Evolutionary conservation across 2,329 filamentous ascomycete species (phyloP).

Genomic region (Fusarium poae): DNA sequence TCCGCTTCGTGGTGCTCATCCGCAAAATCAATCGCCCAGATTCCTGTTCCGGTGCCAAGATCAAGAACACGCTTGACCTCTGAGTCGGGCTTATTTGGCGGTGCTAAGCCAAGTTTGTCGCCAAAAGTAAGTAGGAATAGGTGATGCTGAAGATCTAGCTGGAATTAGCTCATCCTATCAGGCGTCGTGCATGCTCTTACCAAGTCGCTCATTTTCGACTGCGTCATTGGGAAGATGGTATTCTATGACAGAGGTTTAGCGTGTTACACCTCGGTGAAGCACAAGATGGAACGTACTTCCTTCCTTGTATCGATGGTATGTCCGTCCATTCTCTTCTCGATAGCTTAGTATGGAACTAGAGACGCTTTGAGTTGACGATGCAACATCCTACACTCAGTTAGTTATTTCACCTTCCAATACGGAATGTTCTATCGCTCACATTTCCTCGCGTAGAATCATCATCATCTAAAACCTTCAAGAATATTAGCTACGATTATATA

Average conservation of each 20-base stretch:
- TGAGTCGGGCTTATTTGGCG: neutral
- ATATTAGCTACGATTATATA: fast-evolving
- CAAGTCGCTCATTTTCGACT: constrained; percentile 24
- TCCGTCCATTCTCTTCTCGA: constrained; percentile 20
- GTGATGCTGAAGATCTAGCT: constrained; percentile 21
- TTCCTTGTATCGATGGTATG: constrained; percentile 27
- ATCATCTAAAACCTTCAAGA: neutral
- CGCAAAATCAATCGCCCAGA: constrained; percentile 30
- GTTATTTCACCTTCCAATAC: fast-evolving
- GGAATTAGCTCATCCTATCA: neutral
- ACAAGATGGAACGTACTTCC: neutral
- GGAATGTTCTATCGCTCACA: neutral
- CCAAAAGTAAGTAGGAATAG: constrained; percentile 17
- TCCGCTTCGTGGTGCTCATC: constrained; percentile 20
- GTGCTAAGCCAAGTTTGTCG: constrained; percentile 15
- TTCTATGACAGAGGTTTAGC: neutral
- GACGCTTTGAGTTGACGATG: constrained; percentile 22
- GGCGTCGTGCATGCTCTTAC: neutral
- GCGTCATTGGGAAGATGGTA: constrained; percentile 31
- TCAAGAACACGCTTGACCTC: constrained; percentile 19
- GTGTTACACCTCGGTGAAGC: fast-evolving
- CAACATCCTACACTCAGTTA: neutral
- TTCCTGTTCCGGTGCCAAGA: constrained; percentile 30
- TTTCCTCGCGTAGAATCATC: neutral
- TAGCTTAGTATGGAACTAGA: constrained; percentile 23